Evolutionary conservation across 108 stramenopile species (phyloP).

Genomic region (Stephanodiscus minutulus): DNA sequence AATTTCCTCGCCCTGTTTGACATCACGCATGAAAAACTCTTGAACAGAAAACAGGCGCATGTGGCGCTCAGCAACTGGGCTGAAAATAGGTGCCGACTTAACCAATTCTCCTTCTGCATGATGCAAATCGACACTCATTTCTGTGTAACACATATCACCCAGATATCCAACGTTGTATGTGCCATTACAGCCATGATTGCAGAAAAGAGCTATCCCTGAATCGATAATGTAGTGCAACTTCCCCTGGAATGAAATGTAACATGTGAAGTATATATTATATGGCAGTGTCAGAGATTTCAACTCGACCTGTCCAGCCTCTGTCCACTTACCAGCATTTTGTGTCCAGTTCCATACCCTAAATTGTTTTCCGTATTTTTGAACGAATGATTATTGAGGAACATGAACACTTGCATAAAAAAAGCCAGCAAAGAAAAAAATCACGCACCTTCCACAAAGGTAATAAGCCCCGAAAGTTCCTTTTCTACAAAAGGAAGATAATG

Average conservation of each 20-base stretch:
- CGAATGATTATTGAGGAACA: neutral
- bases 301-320: too few relatives aligned
- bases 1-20: conserved; percentile 27
- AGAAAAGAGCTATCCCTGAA: conserved; percentile 24
- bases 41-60: conserved; percentile 1
- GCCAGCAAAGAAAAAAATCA: neutral
- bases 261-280: neutral
- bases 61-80: conserved; percentile 19
- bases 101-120: neutral
- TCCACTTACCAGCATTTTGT: conserved; percentile 17
- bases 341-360: conserved; percentile 34
- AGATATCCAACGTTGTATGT: conserved; percentile 25
- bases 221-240: conserved; percentile 18
- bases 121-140: conserved; percentile 13
- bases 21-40: conserved; percentile 17
- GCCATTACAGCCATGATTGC: conserved; percentile 44
- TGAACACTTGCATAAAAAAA: neutral
- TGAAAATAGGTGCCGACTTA: conserved; percentile 3
- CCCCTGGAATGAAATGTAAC: conserved; percentile 11
- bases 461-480: neutral
- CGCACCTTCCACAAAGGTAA: conserved; percentile 6
- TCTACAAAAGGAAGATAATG: neutral
- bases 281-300: neutral
- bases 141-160: neutral
- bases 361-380: neutral